These are phyloP conservation scores for Colletotrichum eleusines DNA, from an alignment of 2,329 filamentous ascomycete genomes.

Conservation along the genomic window DNA sequence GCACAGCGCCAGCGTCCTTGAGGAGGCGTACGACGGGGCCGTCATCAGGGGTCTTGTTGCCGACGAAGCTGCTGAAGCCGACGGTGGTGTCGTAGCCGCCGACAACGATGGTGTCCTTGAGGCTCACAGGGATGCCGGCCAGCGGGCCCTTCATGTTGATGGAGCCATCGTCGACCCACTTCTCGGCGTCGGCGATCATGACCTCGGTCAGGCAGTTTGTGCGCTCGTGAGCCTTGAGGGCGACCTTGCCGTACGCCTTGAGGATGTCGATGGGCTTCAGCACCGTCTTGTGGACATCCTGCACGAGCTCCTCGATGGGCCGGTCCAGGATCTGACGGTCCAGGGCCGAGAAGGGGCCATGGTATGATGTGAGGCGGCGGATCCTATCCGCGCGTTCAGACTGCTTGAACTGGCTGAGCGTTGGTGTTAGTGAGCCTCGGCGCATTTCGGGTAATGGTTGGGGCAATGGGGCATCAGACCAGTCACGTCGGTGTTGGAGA, in stretches of 20 bases:
- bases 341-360: constrained; percentile 69
- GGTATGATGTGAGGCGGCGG: constrained; percentile 74
- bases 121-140: constrained; percentile 86
- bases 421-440: constrained; percentile 46
- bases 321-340: constrained; percentile 78
- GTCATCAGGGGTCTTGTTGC: constrained; percentile 75
- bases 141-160: constrained; percentile 84
- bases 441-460: neutral
- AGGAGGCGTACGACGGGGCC: constrained; percentile 80
- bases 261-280: constrained; percentile 79
- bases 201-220: constrained; percentile 94
- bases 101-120: constrained; percentile 86
- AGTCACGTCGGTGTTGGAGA: constrained; percentile 77
- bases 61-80: constrained; percentile 80
- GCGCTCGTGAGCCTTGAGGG: constrained; percentile 83
- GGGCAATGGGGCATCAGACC: constrained; percentile 63
- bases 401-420: constrained; percentile 80
- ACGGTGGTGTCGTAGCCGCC: constrained; percentile 86
- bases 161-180: constrained; percentile 70
- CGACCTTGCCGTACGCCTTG: constrained; percentile 88
- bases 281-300: constrained; percentile 78
- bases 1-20: constrained; percentile 89
- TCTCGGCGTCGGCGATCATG: constrained; percentile 81
- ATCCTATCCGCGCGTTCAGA: constrained; percentile 79
- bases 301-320: constrained; percentile 82